These are phyloP conservation scores for Russula lepida DNA, from an alignment of 768 basidiomycete genomes.

Conservation along the genomic window DNA sequence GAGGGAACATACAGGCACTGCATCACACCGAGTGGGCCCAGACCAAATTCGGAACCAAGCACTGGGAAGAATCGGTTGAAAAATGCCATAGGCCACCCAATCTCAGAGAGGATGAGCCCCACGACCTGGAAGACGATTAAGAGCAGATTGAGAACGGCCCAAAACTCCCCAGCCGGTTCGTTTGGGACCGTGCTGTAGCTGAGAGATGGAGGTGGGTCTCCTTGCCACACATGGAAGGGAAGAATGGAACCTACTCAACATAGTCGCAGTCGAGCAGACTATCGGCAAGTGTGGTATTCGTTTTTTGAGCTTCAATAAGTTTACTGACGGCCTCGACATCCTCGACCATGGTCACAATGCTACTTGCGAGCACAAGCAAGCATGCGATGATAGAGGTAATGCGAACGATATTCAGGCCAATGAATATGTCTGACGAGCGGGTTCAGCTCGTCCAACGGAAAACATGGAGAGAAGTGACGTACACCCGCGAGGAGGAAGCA, in stretches of 20 bases:
- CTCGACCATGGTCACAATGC: slow-evolving; percentile 19
- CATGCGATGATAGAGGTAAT: slow-evolving; percentile 15
- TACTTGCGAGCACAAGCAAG: slow-evolving; percentile 20
- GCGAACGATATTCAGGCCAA: slow-evolving; percentile 19
- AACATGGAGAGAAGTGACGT: neutral
- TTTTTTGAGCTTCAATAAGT: slow-evolving; percentile 11
- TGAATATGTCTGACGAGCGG: slow-evolving; percentile 15
- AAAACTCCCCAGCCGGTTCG: slow-evolving; percentile 84
- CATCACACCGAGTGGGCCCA: slow-evolving; percentile 81
- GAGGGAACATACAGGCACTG: slow-evolving; percentile 61
- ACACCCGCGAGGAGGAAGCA: slow-evolving; percentile 22
- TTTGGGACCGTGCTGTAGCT: slow-evolving; percentile 79
- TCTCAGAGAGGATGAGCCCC: slow-evolving; percentile 72
- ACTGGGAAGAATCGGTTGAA: slow-evolving; percentile 84
- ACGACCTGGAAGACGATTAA: slow-evolving; percentile 81
- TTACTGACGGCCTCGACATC: slow-evolving; percentile 20
- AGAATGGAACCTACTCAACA: slow-evolving; percentile 2
- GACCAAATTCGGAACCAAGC: slow-evolving; percentile 72
- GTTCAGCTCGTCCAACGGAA: neutral
- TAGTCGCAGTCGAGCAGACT: slow-evolving; percentile 16
- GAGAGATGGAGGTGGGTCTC: slow-evolving; percentile 22
- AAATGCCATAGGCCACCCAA: slow-evolving; percentile 71
- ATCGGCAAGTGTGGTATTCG: slow-evolving; percentile 9
- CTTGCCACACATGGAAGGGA: neutral
- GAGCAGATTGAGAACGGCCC: slow-evolving; percentile 81